A percentile compares a stretch with the other conserved stretches of the same genome.
Conservation (phyloP, 2,329 filamentous ascomycete genomes). For the Amauroascus verrucosus region DNA sequence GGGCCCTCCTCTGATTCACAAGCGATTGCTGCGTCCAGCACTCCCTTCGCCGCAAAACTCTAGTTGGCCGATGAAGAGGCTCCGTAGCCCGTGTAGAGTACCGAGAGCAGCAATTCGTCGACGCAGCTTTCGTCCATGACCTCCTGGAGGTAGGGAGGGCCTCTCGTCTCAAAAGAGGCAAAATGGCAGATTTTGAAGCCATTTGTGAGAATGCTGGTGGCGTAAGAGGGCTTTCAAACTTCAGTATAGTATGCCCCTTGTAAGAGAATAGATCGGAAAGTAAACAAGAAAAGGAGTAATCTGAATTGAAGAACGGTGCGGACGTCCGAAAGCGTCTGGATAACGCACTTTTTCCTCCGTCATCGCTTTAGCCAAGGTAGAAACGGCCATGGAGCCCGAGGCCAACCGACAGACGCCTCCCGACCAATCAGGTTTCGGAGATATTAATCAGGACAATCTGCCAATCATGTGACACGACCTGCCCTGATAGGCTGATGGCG, state of each 20-base stretch:
- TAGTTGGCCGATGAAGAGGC: slow-evolving; percentile 6
- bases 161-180: slow-evolving; percentile 36
- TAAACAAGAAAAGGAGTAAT: neutral
- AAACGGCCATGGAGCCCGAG: slow-evolving; percentile 5
- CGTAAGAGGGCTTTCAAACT: neutral
- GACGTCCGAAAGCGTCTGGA: neutral
- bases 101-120: slow-evolving; percentile 13
- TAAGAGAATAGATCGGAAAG: neutral
- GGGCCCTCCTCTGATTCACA: slow-evolving; percentile 30
- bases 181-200: slow-evolving; percentile 33
- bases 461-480: neutral
- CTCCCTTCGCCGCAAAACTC: neutral
- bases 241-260: neutral
- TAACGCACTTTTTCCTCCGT: neutral
- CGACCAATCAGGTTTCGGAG: slow-evolving; percentile 9
- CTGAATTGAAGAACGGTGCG: neutral
- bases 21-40: neutral
- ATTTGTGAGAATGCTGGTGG: slow-evolving; percentile 19
- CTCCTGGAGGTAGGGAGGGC: slow-evolving; percentile 25
- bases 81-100: slow-evolving; percentile 16
- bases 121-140: slow-evolving; percentile 22
- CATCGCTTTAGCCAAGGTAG: slow-evolving; percentile 5
- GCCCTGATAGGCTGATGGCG: too few relatives aligned
- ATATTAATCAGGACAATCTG: neutral
- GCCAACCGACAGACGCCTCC: slow-evolving; percentile 11